A percentile compares a stretch with the other conserved stretches of the same genome.
Conservation (phyloP, 2,329 filamentous ascomycete species). For the Drechslerella stenobrocha region DNA sequence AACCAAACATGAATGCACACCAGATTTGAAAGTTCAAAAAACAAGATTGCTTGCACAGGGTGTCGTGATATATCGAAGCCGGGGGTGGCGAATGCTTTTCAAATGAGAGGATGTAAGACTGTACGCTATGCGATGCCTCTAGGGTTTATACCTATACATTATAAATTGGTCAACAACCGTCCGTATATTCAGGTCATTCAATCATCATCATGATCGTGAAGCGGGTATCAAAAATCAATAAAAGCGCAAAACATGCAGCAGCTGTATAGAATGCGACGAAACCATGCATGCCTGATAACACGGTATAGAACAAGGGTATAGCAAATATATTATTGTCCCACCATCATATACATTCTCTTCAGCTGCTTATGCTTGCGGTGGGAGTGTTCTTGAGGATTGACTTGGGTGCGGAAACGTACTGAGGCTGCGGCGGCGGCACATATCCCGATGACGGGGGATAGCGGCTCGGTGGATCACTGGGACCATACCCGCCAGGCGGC, state of each 20-base stretch:
- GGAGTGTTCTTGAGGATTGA: constrained; percentile 48
- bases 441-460: constrained; percentile 25
- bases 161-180: constrained; percentile 45
- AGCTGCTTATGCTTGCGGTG: constrained; percentile 28
- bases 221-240: constrained; percentile 1
- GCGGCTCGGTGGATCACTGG: constrained; percentile 8
- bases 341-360: constrained; percentile 19
- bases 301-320: constrained; percentile 17
- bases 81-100: constrained; percentile 27
- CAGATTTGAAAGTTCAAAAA: constrained; percentile 8
- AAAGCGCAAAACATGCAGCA: constrained; percentile 7
- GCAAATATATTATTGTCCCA: background rate
- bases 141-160: constrained; percentile 45
- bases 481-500: constrained; percentile 41
- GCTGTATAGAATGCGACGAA: background rate
- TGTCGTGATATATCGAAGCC: constrained; percentile 44
- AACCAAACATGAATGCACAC: too few relatives aligned
- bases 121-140: constrained; percentile 5
- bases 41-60: constrained; percentile 7
- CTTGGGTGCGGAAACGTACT: constrained; percentile 46
- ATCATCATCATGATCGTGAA: background rate
- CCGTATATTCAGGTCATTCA: constrained; percentile 5
- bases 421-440: constrained; percentile 31
- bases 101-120: too few relatives aligned
- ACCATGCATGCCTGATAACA: constrained; percentile 4